phyloP scores from a whole-genome alignment of 129 eudicot genomes.

The Apium graveolens region DNA sequence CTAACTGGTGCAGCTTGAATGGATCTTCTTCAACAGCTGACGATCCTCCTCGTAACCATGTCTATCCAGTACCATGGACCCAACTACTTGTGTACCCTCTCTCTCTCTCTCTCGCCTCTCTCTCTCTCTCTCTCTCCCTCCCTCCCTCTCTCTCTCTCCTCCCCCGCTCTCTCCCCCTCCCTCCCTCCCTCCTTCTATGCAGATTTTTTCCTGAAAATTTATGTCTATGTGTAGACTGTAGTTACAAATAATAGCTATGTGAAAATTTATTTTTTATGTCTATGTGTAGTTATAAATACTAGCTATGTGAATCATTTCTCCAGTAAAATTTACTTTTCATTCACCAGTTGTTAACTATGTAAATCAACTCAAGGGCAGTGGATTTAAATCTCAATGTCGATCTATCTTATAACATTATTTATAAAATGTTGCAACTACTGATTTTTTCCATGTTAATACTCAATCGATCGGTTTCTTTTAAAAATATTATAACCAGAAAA shows the following conservation, averaged over 20 bases:
- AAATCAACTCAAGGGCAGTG: background rate
- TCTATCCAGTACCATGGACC: constrained; percentile 60
- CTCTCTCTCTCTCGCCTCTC: constrained; percentile 29
- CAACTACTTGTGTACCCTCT: constrained; percentile 80
- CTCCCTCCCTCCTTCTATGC: background rate
- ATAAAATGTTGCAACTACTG: too few relatives aligned
- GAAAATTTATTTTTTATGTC: too few relatives aligned
- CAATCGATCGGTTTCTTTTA: background rate
- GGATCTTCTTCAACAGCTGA: constrained; percentile 13
- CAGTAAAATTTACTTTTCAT: background rate
- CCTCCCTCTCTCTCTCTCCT: constrained; percentile 1
- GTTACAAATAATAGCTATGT: too few relatives aligned
- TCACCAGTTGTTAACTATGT: background rate
- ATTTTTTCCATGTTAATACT: background rate
- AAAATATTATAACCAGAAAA: background rate
- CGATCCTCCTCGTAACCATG: constrained; percentile 25
- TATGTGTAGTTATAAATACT: background rate
- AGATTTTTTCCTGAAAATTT: too few relatives aligned
- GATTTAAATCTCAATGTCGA: background rate
- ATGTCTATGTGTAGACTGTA: too few relatives aligned
- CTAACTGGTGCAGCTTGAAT: constrained; percentile 61
- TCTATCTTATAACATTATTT: background rate
- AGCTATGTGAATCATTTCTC: background rate
- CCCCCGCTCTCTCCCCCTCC: constrained; percentile 23
- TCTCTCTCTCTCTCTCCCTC: background rate